A percentile compares a stretch with the other conserved stretches of the same genome.
Conservation (phyloP, 2,329 filamentous ascomycete species). For the Didymella pomorum region DNA sequence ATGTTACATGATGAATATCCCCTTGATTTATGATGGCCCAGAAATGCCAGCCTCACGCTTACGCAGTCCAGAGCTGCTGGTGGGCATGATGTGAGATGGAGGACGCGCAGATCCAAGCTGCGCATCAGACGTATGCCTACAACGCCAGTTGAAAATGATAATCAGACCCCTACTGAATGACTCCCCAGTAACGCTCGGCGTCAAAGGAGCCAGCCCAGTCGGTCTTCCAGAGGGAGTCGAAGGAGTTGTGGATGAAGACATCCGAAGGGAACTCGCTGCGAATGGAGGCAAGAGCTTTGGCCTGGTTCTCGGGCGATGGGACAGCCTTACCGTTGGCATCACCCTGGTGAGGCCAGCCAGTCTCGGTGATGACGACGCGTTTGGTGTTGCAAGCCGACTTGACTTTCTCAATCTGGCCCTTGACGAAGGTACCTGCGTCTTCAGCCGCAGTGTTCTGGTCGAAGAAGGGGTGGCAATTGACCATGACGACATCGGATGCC, state of each 20-base stretch:
- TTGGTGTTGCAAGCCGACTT: slow-evolving; percentile 61
- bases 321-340: slow-evolving; percentile 71
- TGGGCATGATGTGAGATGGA: slow-evolving; percentile 23
- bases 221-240: slow-evolving; percentile 81
- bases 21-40: slow-evolving; percentile 33
- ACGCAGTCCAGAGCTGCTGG: slow-evolving; percentile 27
- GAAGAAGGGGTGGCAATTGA: slow-evolving; percentile 88
- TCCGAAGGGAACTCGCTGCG: slow-evolving; percentile 65
- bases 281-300: slow-evolving; percentile 70
- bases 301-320: slow-evolving; percentile 72
- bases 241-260: slow-evolving; percentile 79
- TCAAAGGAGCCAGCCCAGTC: slow-evolving; percentile 69
- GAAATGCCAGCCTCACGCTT: slow-evolving; percentile 33
- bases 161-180: slow-evolving; percentile 27
- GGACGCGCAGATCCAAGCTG: slow-evolving; percentile 25
- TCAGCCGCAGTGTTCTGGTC: slow-evolving; percentile 68
- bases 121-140: slow-evolving; percentile 10
- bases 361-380: slow-evolving; percentile 78
- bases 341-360: slow-evolving; percentile 82
- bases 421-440: slow-evolving; percentile 72
- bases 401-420: slow-evolving; percentile 61
- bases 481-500: slow-evolving; percentile 77
- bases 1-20: slow-evolving; percentile 42
- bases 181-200: slow-evolving; percentile 80
- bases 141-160: background rate